Evolutionary conservation across 2,329 filamentous ascomycete genomes (phyloP).

Genomic region (Phaeoacremonium minimum): DNA sequence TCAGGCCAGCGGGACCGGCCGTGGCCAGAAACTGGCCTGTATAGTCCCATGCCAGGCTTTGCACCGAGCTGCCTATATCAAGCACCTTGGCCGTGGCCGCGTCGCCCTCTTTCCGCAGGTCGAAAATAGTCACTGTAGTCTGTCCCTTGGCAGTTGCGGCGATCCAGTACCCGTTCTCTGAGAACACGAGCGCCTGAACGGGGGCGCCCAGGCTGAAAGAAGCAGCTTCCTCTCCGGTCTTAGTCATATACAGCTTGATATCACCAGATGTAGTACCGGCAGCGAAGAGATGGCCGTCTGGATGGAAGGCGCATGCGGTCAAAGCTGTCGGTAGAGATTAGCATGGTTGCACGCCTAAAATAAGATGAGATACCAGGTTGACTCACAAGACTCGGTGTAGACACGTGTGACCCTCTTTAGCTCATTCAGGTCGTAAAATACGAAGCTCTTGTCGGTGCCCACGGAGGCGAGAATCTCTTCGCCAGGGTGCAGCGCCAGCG

Average conservation of each 20-base stretch:
- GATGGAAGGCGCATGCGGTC: constrained; percentile 81
- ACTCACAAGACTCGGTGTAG: constrained; percentile 74
- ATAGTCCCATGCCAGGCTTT: constrained; percentile 84
- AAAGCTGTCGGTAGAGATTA: constrained; percentile 52
- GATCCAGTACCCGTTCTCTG: constrained; percentile 96
- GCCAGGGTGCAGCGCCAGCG: constrained; percentile 76
- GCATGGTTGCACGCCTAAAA: constrained; percentile 7
- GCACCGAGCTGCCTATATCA: constrained; percentile 75
- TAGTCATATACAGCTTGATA: constrained; percentile 86
- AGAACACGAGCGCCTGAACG: constrained; percentile 76
- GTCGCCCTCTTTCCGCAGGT: constrained; percentile 86
- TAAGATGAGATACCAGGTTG: constrained; percentile 1
- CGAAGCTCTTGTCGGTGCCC: constrained; percentile 86
- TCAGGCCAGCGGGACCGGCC: constrained; percentile 73
- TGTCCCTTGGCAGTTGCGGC: constrained; percentile 77
- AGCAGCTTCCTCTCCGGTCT: constrained; percentile 71
- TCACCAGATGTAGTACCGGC: constrained; percentile 75
- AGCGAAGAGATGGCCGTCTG: constrained; percentile 91
- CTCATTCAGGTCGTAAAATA: constrained; percentile 75
- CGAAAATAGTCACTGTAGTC: constrained; percentile 79
- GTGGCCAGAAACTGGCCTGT: constrained; percentile 89
- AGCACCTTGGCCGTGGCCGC: constrained; percentile 78
- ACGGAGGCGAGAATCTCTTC: constrained; percentile 81
- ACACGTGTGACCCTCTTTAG: constrained; percentile 71
- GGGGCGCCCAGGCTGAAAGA: constrained; percentile 67